Base-by-base conservation (phyloP, 306 rosid species). In the Canavalia gladiata region DNA sequence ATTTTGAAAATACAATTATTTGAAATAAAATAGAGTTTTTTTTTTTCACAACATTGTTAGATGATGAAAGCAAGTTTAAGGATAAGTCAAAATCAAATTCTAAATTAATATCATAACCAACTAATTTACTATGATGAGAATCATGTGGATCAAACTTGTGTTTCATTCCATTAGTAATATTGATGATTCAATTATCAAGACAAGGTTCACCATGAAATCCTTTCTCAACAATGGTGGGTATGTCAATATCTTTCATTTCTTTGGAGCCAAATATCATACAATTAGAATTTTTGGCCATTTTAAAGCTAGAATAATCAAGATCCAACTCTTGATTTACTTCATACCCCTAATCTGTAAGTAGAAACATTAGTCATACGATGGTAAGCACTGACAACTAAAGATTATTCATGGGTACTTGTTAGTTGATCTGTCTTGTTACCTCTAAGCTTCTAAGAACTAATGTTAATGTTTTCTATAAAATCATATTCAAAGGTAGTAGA, bases 381-480 rank as follows among this genome's bases (percentile, higher is more conserved):
- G 82, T 87, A 87, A 73, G 97, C 99, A 88, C 98, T 96, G 72
- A 84, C 86, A 73, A 95, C 85, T 54, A 98, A 91, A 62, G 97
- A 83, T 79, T 89, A 83, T 79, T 89, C 87, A 12, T 93, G 93
- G 37, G 94, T 94, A 84, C 70, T 87, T 57, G 50, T 66, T 50
- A 89, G 84, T 85, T 77, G 89, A 84, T 84, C 87, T 10, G 81
- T 73, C 47, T 71, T 57, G 83, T 75, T 85, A 77, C 98, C 98
- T 80, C 99, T 97, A 85, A 95, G 93, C 83, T 91, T 95, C 78
- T 87, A 92, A 43, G 94, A 70, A 62, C 87, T 68, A 75, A 64
- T 77, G 63, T 75, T 65, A 57, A 41, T 67, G 12, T 90, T 91
- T 58, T 81, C 82, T 33, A 62, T 55, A 74, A 82, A 80, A 55